phyloP scores from a whole-genome alignment of 306 rosid genomes.

The Hippophae gyantsensis region DNA sequence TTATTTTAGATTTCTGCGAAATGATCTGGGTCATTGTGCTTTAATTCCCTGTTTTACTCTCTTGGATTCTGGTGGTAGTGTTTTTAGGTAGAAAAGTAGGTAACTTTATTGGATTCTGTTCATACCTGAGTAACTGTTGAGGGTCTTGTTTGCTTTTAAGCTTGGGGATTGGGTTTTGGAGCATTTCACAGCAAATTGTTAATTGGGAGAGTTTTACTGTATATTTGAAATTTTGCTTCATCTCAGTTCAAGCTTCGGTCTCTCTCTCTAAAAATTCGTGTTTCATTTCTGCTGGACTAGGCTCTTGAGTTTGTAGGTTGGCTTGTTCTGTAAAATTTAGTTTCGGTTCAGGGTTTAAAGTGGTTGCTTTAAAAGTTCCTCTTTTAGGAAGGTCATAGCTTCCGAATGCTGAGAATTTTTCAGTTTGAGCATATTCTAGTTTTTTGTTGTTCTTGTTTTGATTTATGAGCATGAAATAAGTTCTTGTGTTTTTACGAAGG shows the following conservation, averaged over 20 bases:
- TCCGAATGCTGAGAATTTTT: constrained; percentile 21
- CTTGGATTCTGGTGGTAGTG: constrained; percentile 45
- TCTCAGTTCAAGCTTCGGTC: constrained; percentile 6
- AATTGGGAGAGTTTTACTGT: constrained; percentile 19
- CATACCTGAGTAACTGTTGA: constrained; percentile 18
- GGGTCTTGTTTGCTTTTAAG: constrained; percentile 20
- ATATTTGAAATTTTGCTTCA: constrained; percentile 5
- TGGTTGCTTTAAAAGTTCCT: background rate
- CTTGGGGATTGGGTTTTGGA: constrained; percentile 17
- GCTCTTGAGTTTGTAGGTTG: constrained; percentile 6
- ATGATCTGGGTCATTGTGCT: constrained; percentile 37
- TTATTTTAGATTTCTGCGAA: constrained; percentile 27
- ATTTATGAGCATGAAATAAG: background rate
- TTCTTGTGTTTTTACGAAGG: background rate
- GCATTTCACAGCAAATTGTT: constrained; percentile 11
- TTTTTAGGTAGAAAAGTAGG: constrained; percentile 28
- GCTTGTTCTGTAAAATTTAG: background rate
- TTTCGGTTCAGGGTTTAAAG: background rate
- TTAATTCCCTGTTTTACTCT: constrained; percentile 31
- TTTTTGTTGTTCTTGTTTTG: constrained; percentile 7
- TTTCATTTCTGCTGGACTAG: background rate
- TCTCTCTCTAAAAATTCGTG: background rate
- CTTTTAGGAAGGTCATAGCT: background rate
- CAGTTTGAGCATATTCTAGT: background rate
- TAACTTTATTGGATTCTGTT: constrained; percentile 44